Evolutionary conservation across 805 yeast species (phyloP).

Genomic region (Saccharomycopsis fodiens): DNA sequence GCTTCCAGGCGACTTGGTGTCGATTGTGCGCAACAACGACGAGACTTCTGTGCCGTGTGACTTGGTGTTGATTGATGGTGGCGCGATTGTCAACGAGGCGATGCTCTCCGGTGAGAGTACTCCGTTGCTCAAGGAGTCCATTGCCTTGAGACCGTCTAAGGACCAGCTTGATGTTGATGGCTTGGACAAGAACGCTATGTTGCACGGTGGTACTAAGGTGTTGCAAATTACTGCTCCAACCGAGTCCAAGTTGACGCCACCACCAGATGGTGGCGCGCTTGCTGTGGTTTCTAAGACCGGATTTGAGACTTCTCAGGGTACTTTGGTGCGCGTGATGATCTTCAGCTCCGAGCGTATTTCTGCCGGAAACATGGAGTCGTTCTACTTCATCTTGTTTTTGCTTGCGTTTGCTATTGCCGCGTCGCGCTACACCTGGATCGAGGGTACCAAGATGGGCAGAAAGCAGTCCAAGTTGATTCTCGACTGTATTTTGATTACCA

Average conservation of each 20-base stretch:
- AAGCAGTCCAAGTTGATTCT: conserved; percentile 86
- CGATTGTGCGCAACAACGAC: conserved; percentile 80
- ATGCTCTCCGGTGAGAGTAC: conserved; percentile 99
- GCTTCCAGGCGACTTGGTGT: conserved; percentile 87
- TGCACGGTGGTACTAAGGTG: conserved; percentile 96
- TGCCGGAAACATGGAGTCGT: conserved; percentile 91
- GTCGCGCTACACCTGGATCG: conserved; percentile 96
- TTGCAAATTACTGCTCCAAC: conserved; percentile 77
- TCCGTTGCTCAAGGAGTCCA: conserved; percentile 88
- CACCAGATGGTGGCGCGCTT: conserved; percentile 90
- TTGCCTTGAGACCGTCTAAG: conserved; percentile 67
- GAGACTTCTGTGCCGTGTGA: conserved; percentile 95
- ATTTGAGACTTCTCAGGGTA: conserved; percentile 98
- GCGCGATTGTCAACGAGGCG: conserved; percentile 96
- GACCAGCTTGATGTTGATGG: conserved; percentile 71
- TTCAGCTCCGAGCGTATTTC: conserved; percentile 94
- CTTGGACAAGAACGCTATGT: conserved; percentile 76
- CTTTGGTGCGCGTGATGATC: conserved; percentile 94
- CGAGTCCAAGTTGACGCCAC: conserved; percentile 35
- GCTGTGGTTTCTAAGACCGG: conserved; percentile 92
- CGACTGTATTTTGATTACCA: conserved; percentile 91
- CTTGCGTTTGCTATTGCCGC: conserved; percentile 91
- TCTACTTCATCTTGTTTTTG: conserved; percentile 84
- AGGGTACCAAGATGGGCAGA: conserved; percentile 94
- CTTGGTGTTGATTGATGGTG: conserved; percentile 74